Base-by-base conservation (phyloP, 2,329 filamentous ascomycete species). In the Didymella segeticola region DNA sequence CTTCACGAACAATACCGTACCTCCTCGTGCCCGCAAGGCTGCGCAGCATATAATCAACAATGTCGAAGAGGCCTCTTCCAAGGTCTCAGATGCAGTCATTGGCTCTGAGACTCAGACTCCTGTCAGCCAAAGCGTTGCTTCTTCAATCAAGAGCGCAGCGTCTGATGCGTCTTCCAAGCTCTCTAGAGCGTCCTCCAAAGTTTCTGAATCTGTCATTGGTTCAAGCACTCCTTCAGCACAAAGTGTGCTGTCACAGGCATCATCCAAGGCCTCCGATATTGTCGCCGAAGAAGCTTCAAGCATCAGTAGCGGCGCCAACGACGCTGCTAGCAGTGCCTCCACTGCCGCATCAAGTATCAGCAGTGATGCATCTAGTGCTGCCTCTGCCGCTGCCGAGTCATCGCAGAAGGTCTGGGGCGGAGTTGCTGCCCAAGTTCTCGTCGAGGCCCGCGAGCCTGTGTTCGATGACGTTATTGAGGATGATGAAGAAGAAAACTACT, bases 1-100 rank as follows among this genome's bases (percentile, higher is more conserved):
- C 70, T 98, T 96, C 67, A 87, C 89, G 41, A 86, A 84, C 38
- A 87, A 87, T 43, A 78, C 78, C 14, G 83, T 89, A 66, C 83
- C 86, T 43, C 77, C 82, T 9, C 83, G 84, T 17, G 85, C 76
- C 3, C 75, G 75, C 50, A 78, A 78, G 37, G 76, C 72, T 43
- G 78, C 76, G 31, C 70, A 80, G 38, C 69, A 78, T 47, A 72
- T 76, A n/a, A 66, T 72, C 15, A 66, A 75, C 12, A 72, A 73
- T 33, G 70, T 75, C 20, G 73, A 76, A 38, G 62, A 71, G 9
- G 70, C 68, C 20, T 71, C 69, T 20, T 75, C 72, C 9, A 70
- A 74, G 30, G 70, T 69, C 9, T 75, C 75, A 2, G 71, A 74
- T 42, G 67, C 69, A 9, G 60, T 75, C 17, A 49, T 73, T 20